These are phyloP conservation scores for Zoysia japonica DNA, from an alignment of 176 grass and related monocot genomes.

Conservation along the genomic window DNA sequence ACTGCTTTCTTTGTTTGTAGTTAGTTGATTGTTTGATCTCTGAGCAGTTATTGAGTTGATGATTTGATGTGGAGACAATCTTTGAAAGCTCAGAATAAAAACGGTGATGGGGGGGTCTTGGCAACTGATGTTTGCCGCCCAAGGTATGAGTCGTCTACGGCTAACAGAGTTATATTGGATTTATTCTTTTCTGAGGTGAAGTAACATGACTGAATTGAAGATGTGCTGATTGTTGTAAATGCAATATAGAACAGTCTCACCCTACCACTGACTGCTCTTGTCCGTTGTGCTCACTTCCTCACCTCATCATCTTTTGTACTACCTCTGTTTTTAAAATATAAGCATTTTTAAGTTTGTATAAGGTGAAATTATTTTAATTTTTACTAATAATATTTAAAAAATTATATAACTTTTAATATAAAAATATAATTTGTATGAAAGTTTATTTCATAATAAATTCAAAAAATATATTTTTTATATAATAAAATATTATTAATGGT, in stretches of 20 bases:
- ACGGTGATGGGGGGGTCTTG: not conserved
- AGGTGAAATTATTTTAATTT: no score
- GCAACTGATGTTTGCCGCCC: not conserved
- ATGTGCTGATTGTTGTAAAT: not conserved
- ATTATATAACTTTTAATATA: no score
- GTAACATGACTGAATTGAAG: not conserved
- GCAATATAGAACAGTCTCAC: not conserved
- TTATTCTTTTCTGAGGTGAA: not conserved
- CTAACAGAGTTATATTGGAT: not conserved
- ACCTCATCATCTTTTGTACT: not conserved
- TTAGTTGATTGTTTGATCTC: constrained; percentile 31
- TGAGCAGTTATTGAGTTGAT: constrained; percentile 2
- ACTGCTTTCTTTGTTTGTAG: constrained; percentile 29
- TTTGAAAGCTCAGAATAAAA: not conserved
- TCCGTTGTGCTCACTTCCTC: not conserved
- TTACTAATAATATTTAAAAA: no score
- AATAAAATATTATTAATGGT: no score
- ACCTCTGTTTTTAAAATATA: no score
- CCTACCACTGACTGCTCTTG: not conserved
- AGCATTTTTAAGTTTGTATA: no score
- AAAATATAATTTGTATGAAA: no score
- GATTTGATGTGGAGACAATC: constrained; percentile 1
- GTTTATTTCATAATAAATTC: no score
- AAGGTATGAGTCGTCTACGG: not conserved
- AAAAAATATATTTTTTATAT: no score